Evolutionary conservation across 805 yeast species (phyloP).

Genomic region (Saturnispora sanitii): DNA sequence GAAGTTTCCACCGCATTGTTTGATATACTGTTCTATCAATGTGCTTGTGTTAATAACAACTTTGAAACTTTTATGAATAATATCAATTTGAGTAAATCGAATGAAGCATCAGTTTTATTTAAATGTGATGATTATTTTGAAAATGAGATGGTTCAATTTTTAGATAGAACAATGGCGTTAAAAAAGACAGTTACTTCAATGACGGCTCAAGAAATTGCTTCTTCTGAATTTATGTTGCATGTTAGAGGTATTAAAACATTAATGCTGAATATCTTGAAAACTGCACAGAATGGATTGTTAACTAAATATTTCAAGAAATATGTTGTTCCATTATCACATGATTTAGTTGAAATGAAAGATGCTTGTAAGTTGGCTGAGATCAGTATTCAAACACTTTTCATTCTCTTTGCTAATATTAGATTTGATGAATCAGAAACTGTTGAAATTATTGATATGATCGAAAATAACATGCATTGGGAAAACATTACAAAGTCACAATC

Average conservation of each 20-base stretch:
- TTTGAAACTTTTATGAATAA: slow-evolving; percentile 23
- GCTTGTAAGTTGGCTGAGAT: slow-evolving; percentile 64
- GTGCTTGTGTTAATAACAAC: slow-evolving; percentile 26
- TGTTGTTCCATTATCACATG: slow-evolving; percentile 61
- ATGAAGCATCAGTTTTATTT: slow-evolving; percentile 11
- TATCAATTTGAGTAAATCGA: slow-evolving; percentile 22
- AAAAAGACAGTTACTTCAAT: slow-evolving; percentile 25
- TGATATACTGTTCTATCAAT: slow-evolving; percentile 20
- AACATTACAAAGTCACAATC: slow-evolving; percentile 51
- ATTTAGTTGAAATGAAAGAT: slow-evolving; percentile 60
- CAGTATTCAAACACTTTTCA: slow-evolving; percentile 40
- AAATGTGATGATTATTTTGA: slow-evolving; percentile 19
- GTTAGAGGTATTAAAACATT: slow-evolving; percentile 58
- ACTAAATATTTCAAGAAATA: slow-evolving; percentile 41
- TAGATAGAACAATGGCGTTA: slow-evolving; percentile 33
- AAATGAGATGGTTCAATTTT: slow-evolving; percentile 31
- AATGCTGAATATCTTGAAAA: slow-evolving; percentile 42
- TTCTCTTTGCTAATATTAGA: slow-evolving; percentile 38
- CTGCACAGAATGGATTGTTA: slow-evolving; percentile 44
- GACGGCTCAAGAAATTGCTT: slow-evolving; percentile 46
- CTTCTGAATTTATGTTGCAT: slow-evolving; percentile 51
- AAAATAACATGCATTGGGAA: slow-evolving; percentile 28
- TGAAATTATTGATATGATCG: slow-evolving; percentile 35
- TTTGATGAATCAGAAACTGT: slow-evolving; percentile 34
- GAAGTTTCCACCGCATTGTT: slow-evolving; percentile 55